Evolutionary conservation across 306 rosid species (phyloP).

Genomic region (Cucurbita argyrosperma): DNA sequence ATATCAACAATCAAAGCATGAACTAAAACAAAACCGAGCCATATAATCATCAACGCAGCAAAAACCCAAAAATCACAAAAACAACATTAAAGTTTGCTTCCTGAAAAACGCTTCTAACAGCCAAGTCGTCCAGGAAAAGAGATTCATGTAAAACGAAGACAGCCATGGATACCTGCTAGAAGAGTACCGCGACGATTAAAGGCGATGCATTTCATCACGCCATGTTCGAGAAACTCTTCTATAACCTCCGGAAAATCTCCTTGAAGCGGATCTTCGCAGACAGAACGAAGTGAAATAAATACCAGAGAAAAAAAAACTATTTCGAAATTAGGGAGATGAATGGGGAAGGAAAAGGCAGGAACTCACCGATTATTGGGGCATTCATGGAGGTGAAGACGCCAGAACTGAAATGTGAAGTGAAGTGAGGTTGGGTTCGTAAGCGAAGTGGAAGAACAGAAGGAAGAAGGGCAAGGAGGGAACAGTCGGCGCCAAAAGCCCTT

Average conservation of each 20-base stretch:
- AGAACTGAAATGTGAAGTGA: background rate
- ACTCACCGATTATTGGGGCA: conserved; percentile 52
- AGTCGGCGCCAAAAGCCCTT: background rate
- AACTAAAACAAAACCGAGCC: background rate
- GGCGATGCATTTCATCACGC: conserved; percentile 82
- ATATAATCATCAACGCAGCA: background rate
- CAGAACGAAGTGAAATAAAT: background rate
- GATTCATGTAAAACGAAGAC: background rate
- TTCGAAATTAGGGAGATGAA: background rate
- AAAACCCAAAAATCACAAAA: background rate
- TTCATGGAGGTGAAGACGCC: conserved; percentile 23
- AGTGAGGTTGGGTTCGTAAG: background rate
- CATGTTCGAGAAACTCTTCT: conserved; percentile 89
- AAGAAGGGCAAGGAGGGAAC: background rate
- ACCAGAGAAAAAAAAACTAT: background rate
- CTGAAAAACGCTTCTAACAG: background rate
- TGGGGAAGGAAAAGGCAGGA: background rate
- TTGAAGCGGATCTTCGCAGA: conserved; percentile 56
- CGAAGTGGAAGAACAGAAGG: background rate
- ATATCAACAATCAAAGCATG: background rate
- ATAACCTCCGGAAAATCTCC: conserved; percentile 97
- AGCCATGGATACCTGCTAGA: conserved; percentile 55
- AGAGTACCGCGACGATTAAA: conserved; percentile 95
- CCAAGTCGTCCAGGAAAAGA: too few species aligned
- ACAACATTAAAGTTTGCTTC: background rate